These are phyloP conservation scores for Colletotrichum cuscutae DNA, from an alignment of 2,329 filamentous ascomycete species.

Conservation along the genomic window DNA sequence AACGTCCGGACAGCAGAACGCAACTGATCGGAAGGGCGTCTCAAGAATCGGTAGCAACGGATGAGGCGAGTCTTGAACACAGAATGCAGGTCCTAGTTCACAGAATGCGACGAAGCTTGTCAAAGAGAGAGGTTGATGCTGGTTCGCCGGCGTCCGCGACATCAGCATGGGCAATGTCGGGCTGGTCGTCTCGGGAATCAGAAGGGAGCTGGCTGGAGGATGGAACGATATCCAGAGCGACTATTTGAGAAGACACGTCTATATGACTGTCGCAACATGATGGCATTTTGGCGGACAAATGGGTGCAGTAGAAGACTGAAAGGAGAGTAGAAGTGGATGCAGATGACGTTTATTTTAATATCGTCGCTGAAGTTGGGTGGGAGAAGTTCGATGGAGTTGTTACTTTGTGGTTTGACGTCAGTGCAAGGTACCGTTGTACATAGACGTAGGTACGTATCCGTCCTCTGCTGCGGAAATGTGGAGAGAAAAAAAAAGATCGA, in stretches of 20 bases:
- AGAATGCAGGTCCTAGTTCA: slow-evolving; percentile 3
- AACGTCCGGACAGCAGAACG: neutral
- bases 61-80: neutral
- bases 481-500: neutral
- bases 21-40: neutral
- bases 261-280: neutral
- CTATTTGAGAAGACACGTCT: neutral
- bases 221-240: neutral
- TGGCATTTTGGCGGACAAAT: neutral
- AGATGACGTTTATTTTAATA: neutral
- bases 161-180: neutral
- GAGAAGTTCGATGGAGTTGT: neutral
- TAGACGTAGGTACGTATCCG: neutral
- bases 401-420: slow-evolving; percentile 1
- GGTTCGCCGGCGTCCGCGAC: neutral
- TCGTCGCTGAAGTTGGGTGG: neutral
- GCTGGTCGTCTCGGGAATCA: neutral
- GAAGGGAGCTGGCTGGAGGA: neutral
- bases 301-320: neutral
- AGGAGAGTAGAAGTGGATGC: neutral
- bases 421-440: neutral
- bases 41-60: neutral
- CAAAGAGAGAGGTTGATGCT: neutral
- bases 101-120: slow-evolving; percentile 11
- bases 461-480: neutral